phyloP scores from a whole-genome alignment of 257 asterid species.

The Coffea canephora region DNA sequence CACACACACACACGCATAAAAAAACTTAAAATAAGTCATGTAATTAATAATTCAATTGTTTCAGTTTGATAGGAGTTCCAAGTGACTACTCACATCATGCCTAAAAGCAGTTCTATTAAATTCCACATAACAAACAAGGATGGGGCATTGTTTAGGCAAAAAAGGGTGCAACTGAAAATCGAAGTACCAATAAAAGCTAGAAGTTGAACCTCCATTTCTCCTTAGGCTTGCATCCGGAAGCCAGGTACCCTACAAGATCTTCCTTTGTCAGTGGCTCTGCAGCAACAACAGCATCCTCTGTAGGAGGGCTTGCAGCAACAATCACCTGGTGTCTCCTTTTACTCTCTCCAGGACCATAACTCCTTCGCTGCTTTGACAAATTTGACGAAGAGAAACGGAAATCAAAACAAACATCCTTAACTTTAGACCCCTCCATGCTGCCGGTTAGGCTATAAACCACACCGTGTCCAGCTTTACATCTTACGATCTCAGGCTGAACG shows the following conservation, averaged over 20 bases:
- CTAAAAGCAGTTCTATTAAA: no score
- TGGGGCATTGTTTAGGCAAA: neutral
- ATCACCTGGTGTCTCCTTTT: slow-evolving; percentile 42
- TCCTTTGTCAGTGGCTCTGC: slow-evolving; percentile 85
- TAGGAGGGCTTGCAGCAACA: slow-evolving; percentile 98
- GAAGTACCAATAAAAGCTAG: slow-evolving; percentile 46
- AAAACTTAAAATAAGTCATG: neutral
- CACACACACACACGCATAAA: neutral
- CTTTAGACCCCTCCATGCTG: slow-evolving; percentile 36
- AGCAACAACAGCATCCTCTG: slow-evolving; percentile 80
- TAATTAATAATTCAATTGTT: neutral
- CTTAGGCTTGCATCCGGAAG: slow-evolving; percentile 97
- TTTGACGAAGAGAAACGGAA: slow-evolving; percentile 36
- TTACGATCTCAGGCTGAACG: slow-evolving; percentile 39
- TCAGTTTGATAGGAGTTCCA: neutral
- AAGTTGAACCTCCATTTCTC: slow-evolving; percentile 88
- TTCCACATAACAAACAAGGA: neutral
- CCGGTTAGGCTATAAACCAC: slow-evolving; percentile 27
- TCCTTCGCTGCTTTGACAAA: slow-evolving; percentile 35
- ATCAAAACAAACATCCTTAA: slow-evolving; percentile 40
- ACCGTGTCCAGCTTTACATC: slow-evolving; percentile 34
- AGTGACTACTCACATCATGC: neutral
- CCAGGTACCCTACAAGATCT: slow-evolving; percentile 81
- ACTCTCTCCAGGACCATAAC: slow-evolving; percentile 30
- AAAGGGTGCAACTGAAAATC: slow-evolving; percentile 26